Base-by-base conservation (phyloP, 768 basidiomycete genomes). In the Termitomyces sp. region DNA sequence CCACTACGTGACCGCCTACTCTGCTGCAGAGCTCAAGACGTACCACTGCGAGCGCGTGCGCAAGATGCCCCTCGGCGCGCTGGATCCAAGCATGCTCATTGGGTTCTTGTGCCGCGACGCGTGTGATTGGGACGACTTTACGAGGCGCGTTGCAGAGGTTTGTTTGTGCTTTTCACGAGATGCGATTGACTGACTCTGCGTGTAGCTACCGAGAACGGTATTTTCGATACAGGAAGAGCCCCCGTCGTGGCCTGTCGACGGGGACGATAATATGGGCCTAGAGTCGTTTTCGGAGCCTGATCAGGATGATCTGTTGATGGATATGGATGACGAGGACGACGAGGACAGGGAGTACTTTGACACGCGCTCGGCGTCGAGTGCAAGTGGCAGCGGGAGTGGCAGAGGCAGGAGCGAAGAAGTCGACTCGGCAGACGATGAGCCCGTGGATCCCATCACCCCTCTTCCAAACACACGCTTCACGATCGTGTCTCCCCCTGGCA, bases 21-120 rank as follows among this genome's bases (percentile, higher is more conserved):
- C 81, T 1, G 71, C 81, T 3, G 60, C 77, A 5, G 92, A 95
- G 67, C 74, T 98, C 34, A 83, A 82, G 65, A 96, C 92, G 13
- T 99, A 94, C 76, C 97, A 98, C 71, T 94, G 94, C 69, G 97
- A 99, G n/a, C 85, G 88, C 18, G 88, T 98, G 39, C 80, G 93
- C 67, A 98, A 96, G 83, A 96, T 98, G 91, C 88, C 88, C 0
- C 72, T 98, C 36, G 83, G 85, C 41, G 90, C 88, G 29, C 74
- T 99, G 55, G 97, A 98, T 69, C 97, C 96, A 24, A 97, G 94
- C 64, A 98, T 99, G 97, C 76, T 99, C 7, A 81, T 98, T 58
- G 95, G 95, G 12, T 98, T 99, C 68, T 67, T 98, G 62, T 87
- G 88, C 68, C 83, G 82, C 64, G 85, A 91, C 66, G 88, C 92